phyloP scores from a whole-genome alignment of 2,329 filamentous ascomycete genomes.

The Epichloe aotearoae region DNA sequence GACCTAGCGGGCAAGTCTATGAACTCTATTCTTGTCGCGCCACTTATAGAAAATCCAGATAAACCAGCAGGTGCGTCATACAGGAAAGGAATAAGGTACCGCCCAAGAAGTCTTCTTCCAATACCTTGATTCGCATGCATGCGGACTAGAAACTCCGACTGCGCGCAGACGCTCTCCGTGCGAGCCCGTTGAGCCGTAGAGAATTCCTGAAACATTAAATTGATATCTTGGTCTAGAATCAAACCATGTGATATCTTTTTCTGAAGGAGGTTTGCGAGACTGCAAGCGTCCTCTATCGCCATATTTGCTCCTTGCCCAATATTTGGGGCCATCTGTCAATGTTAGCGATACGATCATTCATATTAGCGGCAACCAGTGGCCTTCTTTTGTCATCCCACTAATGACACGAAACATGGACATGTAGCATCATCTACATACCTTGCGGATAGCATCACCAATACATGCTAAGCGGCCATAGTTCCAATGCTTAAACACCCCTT shows the following conservation, averaged over 20 bases:
- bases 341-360: not conserved
- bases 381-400: not conserved
- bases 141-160: slow-evolving; percentile 8
- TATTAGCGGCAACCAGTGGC: not conserved
- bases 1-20: not conserved
- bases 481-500: slow-evolving; percentile 20
- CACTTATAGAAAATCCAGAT: slow-evolving; percentile 2
- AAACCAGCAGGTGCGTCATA: slow-evolving; percentile 7
- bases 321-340: slow-evolving; percentile 8
- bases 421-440: slow-evolving; percentile 7
- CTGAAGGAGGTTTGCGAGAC: slow-evolving; percentile 7
- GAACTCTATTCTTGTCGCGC: not conserved
- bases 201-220: slow-evolving; percentile 1
- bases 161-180: slow-evolving; percentile 3
- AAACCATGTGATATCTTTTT: not conserved
- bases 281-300: slow-evolving; percentile 10
- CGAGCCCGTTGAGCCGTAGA: not conserved
- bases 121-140: slow-evolving; percentile 7
- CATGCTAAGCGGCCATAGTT: slow-evolving; percentile 18
- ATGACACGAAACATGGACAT: not conserved
- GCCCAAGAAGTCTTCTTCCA: slow-evolving; percentile 2
- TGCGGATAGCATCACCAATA: slow-evolving; percentile 21
- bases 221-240: not conserved
- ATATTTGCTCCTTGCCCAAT: slow-evolving; percentile 11
- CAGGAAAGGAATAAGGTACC: slow-evolving; percentile 6